Base-by-base conservation (phyloP, 2,329 filamentous ascomycete genomes). In the Zasmidium angulare region DNA sequence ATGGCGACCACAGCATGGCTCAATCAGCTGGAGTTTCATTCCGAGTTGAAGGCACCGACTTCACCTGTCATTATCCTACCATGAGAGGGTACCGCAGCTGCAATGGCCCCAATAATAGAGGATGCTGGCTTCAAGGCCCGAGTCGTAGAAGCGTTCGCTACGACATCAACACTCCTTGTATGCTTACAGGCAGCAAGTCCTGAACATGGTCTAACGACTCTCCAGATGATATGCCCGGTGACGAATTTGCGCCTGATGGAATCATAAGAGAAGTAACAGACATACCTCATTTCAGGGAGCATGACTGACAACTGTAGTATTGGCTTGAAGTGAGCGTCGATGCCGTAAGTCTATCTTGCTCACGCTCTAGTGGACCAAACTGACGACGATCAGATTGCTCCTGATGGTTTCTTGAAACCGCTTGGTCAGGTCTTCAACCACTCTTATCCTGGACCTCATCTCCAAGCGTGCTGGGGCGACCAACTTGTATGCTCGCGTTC, bases 401-500 rank as follows among this genome's bases (percentile, higher is more conserved):
- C 74, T 14, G 68, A 78, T 2, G 70, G 63, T 2, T 63, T 60
- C 40, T 24, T 65, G 23, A 65, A 63, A 29, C 51, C 31, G n/a
- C 55, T 62, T 12, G 63, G 61, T 7, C 61, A 63, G 40, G 56
- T 63, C 14, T 62, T 81, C 60, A 81, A 82, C 57, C 76, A 77
- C 3, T 75, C 76, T 50, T 77, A 76, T 58, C 79, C 77, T 23
- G 79, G 79, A 10, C 79, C 80, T 3, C 75, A 77, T 53, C 75
- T 80, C 53, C 73, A 74, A 17, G 78, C 75, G 4, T 72, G 74
- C 55, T 76, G 76, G 75, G 63, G 63, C 3, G 63, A 66, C 46
- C 19, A 52, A 19, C 14, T 31, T 23, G 29, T 46, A 53, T 19
- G 24, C 19, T 22, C 1, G 14, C n/a, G 2, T 11, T 14, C 23